Conservation (phyloP, 1,284 basidiomycete genomes). For the Fereydounia khargensis region DNA sequence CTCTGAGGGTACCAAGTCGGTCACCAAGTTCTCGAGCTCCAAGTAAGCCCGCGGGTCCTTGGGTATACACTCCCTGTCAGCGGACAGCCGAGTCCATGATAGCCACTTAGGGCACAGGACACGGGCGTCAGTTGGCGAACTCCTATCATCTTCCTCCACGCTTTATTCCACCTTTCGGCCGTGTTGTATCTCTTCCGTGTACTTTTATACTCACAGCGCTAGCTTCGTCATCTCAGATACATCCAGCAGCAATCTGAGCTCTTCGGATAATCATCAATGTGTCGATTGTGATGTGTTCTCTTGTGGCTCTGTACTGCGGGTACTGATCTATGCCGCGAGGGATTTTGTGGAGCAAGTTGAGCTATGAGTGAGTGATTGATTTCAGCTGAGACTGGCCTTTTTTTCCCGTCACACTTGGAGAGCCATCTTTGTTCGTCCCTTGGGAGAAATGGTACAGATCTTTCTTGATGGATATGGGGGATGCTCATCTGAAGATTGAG, state of each 20-base stretch:
- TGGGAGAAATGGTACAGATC: no score
- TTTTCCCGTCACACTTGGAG: no score
- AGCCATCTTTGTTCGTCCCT: no score
- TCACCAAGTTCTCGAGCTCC: conserved; percentile 63
- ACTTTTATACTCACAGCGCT: conserved; percentile 44
- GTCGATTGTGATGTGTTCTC: background rate
- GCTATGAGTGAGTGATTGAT: no score
- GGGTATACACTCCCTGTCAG: no score
- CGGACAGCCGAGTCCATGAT: no score
- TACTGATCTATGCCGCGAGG: no score
- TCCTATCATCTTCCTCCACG: conserved; percentile 1
- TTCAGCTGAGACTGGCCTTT: no score
- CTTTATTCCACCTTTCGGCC: conserved; percentile 11
- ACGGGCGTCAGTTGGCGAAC: background rate
- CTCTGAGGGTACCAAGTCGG: conserved; percentile 73
- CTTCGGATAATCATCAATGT: conserved; percentile 35
- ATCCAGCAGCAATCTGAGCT: conserved; percentile 47
- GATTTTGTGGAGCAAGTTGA: no score
- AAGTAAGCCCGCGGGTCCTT: conserved; percentile 14
- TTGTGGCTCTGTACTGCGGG: conserved; percentile 1
- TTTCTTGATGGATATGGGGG: no score
- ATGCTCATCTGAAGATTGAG: no score
- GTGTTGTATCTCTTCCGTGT: conserved; percentile 36
- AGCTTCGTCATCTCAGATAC: conserved; percentile 35
- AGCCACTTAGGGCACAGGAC: no score